These are phyloP conservation scores for Wickerhamiella vanderwaltii DNA, from an alignment of 805 yeast species.

Conservation along the genomic window DNA sequence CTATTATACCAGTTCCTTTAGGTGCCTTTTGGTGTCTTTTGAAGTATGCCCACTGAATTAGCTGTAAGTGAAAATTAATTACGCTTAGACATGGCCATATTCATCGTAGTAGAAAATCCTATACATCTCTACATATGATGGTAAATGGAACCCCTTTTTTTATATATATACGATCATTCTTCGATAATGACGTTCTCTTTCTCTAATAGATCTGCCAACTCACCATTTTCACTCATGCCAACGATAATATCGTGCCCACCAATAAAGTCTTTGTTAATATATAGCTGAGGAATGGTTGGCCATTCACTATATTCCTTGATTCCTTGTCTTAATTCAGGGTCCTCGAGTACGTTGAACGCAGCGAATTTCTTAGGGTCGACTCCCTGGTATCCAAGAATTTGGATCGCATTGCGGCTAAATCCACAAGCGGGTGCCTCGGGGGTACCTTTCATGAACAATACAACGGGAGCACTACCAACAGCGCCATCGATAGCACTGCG, in stretches of 20 bases:
- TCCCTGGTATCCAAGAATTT: slow-evolving; percentile 88
- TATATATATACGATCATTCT: too few species aligned
- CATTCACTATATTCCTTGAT: slow-evolving; percentile 90
- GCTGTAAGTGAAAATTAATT: too few species aligned
- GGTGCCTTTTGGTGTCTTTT: too few species aligned
- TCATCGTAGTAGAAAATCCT: too few species aligned
- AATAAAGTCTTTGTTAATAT: slow-evolving; percentile 74
- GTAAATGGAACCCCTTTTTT: too few species aligned
- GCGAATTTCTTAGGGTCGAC: slow-evolving; percentile 95
- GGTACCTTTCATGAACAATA: slow-evolving; percentile 95
- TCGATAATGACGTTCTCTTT: slow-evolving; percentile 63
- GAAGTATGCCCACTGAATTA: too few species aligned
- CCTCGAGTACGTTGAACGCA: slow-evolving; percentile 92
- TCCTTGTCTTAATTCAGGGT: slow-evolving; percentile 85
- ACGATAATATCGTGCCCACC: slow-evolving; percentile 97
- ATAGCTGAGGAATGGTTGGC: slow-evolving; percentile 98
- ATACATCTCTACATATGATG: too few species aligned
- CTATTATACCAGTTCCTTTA: too few species aligned
- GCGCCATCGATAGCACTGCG: slow-evolving; percentile 77
- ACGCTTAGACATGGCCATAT: too few species aligned
- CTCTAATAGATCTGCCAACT: slow-evolving; percentile 73
- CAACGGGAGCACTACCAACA: slow-evolving; percentile 82
- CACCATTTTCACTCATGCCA: slow-evolving; percentile 80
- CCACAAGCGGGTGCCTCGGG: slow-evolving; percentile 98
- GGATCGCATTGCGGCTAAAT: slow-evolving; percentile 88